phyloP scores from a whole-genome alignment of 2,329 filamentous ascomycete species.

The Aulographum hederae region DNA sequence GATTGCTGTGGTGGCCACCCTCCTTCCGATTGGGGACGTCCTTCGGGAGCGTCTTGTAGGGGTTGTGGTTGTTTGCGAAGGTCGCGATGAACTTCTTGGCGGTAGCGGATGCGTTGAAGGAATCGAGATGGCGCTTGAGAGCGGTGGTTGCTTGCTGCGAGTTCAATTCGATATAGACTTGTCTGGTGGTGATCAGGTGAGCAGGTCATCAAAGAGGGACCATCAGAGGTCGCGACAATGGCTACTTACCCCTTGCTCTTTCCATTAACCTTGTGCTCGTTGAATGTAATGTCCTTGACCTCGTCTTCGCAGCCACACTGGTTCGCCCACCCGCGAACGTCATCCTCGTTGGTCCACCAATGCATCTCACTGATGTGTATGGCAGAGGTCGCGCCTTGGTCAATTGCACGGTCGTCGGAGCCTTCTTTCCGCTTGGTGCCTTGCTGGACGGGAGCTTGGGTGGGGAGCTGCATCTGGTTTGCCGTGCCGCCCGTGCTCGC shows the following conservation, averaged over 20 bases:
- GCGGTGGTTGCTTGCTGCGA: conserved; percentile 73
- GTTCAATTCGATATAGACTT: conserved; percentile 71
- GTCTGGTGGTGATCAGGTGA: conserved; percentile 25
- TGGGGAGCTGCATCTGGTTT: conserved; percentile 17
- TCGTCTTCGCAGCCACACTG: conserved; percentile 68
- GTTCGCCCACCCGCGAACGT: conserved; percentile 72
- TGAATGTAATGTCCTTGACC: conserved; percentile 85
- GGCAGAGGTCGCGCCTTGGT: conserved; percentile 46
- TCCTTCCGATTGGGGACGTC: conserved; percentile 15
- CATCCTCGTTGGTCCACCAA: conserved; percentile 89
- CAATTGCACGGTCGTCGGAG: conserved; percentile 33
- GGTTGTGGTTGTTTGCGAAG: conserved; percentile 21
- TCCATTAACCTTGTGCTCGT: conserved; percentile 96
- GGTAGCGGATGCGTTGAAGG: conserved; percentile 74
- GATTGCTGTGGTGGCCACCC: conserved; percentile 3
- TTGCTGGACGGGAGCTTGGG: conserved; percentile 30
- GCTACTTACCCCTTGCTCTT: conserved; percentile 90
- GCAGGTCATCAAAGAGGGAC: no score
- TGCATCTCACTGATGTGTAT: conserved; percentile 76
- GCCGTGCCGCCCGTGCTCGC: conserved; percentile 22
- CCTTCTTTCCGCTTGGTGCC: conserved; percentile 45
- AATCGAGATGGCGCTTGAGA: conserved; percentile 65
- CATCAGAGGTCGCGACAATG: no score
- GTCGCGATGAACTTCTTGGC: conserved; percentile 20
- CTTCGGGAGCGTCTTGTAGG: conserved; percentile 5